phyloP scores from a whole-genome alignment of 2,329 filamentous ascomycete genomes.

The Cryphonectria naterciae region DNA sequence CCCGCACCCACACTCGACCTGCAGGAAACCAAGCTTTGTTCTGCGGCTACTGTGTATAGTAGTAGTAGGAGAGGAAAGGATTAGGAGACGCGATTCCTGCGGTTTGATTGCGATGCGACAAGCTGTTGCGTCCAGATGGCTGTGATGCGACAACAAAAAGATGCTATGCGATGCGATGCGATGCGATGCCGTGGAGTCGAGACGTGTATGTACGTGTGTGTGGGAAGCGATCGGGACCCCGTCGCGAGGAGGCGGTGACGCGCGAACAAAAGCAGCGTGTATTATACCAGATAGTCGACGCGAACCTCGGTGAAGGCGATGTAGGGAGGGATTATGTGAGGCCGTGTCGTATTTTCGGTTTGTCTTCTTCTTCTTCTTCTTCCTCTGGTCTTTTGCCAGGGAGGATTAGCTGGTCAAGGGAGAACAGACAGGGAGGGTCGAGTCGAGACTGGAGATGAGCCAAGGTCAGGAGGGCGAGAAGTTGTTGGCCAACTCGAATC shows the following conservation, averaged over 20 bases:
- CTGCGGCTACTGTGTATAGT: not conserved
- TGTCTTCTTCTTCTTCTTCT: not conserved
- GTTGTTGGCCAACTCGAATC: not conserved
- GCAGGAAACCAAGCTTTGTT: slow-evolving; percentile 12
- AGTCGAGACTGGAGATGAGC: not conserved
- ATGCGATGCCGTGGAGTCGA: slow-evolving; percentile 2
- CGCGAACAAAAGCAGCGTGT: not conserved
- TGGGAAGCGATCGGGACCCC: not conserved
- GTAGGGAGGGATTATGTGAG: not conserved
- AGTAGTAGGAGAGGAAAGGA: not conserved
- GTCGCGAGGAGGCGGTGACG: not conserved
- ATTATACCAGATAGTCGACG: not conserved
- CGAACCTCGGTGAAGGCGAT: not conserved
- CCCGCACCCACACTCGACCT: not conserved
- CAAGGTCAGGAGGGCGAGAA: not conserved
- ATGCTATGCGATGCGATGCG: not conserved
- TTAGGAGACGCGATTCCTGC: not conserved
- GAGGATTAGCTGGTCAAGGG: not conserved
- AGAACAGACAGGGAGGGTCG: not conserved
- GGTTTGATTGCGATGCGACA: not conserved
- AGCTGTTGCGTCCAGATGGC: not conserved
- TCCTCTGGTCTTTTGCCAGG: not conserved
- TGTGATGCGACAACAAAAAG: not conserved
- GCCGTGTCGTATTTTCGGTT: not conserved
- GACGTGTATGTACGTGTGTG: not conserved